A percentile compares a stretch with the other conserved stretches of the same genome.
Evolutionary conservation across 2,329 filamentous ascomycete genomes (phyloP).

Genomic region (Arthrobotrys iridis): DNA sequence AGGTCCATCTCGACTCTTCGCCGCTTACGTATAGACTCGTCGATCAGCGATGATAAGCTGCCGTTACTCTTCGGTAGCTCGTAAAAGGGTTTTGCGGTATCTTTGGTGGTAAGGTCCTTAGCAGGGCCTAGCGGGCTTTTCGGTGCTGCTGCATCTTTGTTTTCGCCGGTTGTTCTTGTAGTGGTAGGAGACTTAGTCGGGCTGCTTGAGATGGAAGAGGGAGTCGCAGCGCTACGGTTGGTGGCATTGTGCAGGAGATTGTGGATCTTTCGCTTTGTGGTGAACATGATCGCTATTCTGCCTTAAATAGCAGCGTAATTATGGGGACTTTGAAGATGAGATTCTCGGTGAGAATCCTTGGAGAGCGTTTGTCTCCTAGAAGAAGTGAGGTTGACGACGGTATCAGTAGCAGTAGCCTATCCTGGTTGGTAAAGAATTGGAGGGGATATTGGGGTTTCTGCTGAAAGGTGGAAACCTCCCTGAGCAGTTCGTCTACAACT

Average conservation of each 20-base stretch:
- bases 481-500: not conserved
- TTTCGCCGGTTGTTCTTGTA: not conserved
- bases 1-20: constrained; percentile 29
- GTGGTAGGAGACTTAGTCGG: constrained; percentile 5
- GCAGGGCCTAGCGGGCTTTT: constrained; percentile 14
- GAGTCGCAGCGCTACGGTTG: constrained; percentile 19
- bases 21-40: constrained; percentile 50
- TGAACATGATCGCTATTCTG: constrained; percentile 32
- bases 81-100: constrained; percentile 36
- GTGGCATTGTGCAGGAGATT: constrained; percentile 55
- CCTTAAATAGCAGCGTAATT: constrained; percentile 9
- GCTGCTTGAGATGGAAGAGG: not conserved
- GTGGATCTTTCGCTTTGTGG: constrained; percentile 53
- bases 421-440: not conserved
- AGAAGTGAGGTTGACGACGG: not conserved
- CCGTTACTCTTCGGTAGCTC: constrained; percentile 33
- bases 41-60: constrained; percentile 44
- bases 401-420: not conserved
- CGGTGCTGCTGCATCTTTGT: constrained; percentile 19
- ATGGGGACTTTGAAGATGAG: constrained; percentile 1
- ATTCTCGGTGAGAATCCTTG: constrained; percentile 18
- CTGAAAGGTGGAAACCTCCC: constrained; percentile 18
- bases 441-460: constrained; percentile 1
- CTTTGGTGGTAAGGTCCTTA: constrained; percentile 3
- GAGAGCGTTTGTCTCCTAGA: not conserved